A percentile compares a stretch with the other conserved stretches of the same genome.
Evolutionary conservation across 2,329 filamentous ascomycete genomes (phyloP).

Genomic region (Calonectria pteridis): DNA sequence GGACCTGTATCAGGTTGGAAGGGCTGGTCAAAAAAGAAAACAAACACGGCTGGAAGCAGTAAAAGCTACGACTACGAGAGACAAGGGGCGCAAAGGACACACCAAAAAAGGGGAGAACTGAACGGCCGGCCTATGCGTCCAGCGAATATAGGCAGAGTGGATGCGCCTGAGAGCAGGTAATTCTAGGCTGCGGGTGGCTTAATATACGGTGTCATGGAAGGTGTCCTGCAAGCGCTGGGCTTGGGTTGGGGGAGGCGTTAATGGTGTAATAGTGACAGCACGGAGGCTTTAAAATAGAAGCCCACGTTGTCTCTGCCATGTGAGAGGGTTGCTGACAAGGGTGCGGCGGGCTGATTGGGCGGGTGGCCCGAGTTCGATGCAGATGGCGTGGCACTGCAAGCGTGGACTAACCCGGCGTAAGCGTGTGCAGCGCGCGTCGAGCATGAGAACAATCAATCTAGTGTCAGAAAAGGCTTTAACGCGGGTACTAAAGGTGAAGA

Average conservation of each 20-base stretch:
- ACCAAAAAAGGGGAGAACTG: neutral
- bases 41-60: neutral
- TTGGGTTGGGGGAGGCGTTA: neutral
- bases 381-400: slow-evolving; percentile 36
- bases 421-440: neutral
- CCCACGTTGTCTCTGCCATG: slow-evolving; percentile 7
- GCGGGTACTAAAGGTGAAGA: neutral
- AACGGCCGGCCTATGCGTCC: slow-evolving; percentile 15
- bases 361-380: slow-evolving; percentile 13
- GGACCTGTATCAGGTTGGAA: neutral
- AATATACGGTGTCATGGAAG: slow-evolving; percentile 6
- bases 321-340: neutral
- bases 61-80: neutral
- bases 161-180: neutral
- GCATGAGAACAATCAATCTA: slow-evolving; percentile 6
- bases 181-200: neutral
- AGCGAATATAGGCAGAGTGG: neutral
- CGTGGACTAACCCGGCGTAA: slow-evolving; percentile 23
- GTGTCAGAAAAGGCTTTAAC: neutral
- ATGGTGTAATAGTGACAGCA: neutral
- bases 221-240: neutral
- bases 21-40: neutral
- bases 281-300: slow-evolving; percentile 2
- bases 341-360: slow-evolving; percentile 4
- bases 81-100: neutral